Evolutionary conservation across 768 basidiomycete genomes (phyloP).

Genomic region (Naganishia friedmannii): DNA sequence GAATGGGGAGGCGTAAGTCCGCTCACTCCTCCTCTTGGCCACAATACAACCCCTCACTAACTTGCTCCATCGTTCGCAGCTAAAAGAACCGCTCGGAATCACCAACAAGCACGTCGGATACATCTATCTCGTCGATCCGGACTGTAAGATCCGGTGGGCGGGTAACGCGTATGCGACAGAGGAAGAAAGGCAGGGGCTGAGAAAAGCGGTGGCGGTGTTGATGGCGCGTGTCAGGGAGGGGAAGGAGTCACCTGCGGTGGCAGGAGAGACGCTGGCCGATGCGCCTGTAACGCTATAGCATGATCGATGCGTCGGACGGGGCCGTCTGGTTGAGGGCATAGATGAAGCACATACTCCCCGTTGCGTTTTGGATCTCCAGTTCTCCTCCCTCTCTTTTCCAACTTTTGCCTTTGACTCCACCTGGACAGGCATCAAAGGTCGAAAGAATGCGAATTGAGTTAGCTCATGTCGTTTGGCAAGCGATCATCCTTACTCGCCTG

Average conservation of each 20-base stretch:
- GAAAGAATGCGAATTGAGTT: too few relatives aligned
- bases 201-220: constrained; percentile 57
- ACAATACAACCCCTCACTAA: not conserved
- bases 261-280: not conserved
- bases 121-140: constrained; percentile 82
- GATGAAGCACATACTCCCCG: too few relatives aligned
- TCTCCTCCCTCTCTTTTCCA: too few relatives aligned
- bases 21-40: not conserved
- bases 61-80: constrained; percentile 29
- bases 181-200: constrained; percentile 68
- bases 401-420: too few relatives aligned
- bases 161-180: constrained; percentile 77
- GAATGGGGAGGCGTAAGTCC: constrained; percentile 49
- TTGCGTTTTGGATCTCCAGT: too few relatives aligned
- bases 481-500: too few relatives aligned
- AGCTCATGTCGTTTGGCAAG: too few relatives aligned
- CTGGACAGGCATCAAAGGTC: too few relatives aligned
- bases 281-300: not conserved
- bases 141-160: constrained; percentile 84
- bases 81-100: constrained; percentile 66
- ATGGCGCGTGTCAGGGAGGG: constrained; percentile 41
- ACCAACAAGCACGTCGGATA: constrained; percentile 88
- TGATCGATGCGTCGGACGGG: not conserved
- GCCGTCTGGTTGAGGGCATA: too few relatives aligned
- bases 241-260: constrained; percentile 3